Base-by-base conservation (phyloP, 1,284 basidiomycete genomes). In the Wallemia ichthyophaga region DNA sequence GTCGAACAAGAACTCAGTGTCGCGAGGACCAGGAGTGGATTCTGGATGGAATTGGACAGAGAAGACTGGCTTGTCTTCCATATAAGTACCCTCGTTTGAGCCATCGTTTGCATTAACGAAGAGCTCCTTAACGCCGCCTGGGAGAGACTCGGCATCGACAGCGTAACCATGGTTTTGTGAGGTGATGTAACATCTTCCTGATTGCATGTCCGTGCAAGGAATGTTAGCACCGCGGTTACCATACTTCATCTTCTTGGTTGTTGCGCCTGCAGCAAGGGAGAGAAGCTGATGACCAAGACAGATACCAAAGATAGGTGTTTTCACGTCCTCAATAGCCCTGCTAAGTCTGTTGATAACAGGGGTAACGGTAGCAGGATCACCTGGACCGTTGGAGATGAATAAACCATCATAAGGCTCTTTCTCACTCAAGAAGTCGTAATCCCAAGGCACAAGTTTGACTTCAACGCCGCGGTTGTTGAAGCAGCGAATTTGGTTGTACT, bases 21-120 rank as follows among this genome's bases (percentile, higher is more conserved):
- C 94, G 61, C 89, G 79, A 25, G 94, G 94, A 48, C 94, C 94
- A n/a, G 94, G 91, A 2, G 86, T 89, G 37, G 87, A 92, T 71
- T 99, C 94, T 33, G 94, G 94, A 71, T 99, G 94, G 76, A 99
- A 99, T 69, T 98, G 94, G n/a, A 98, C 92, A 48, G 88, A 94
- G 73, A 98, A 98, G 76, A 86, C 94, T 1, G 92, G 92, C 60
- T 72, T 70, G 62, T 69, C 70, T 64, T 82, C 83, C 70, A 78
- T 87, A 73, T 89, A 94, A 66, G 98, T 94, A 65, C 94, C 94
- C 71, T 99, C 94, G 71, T 98, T 98, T 67, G 85, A 89, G 61
- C 79, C 79, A 67, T 99, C 94, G 72, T 98, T 99, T 61, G 94
- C 92, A 68, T 99, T 99, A 66, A 76, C 76, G 75, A 96, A 99